Evolutionary conservation across 2,329 filamentous ascomycete species (phyloP), one percentile per base, ranked within the genome.

Genomic region (Xylariales sp.): DNA sequence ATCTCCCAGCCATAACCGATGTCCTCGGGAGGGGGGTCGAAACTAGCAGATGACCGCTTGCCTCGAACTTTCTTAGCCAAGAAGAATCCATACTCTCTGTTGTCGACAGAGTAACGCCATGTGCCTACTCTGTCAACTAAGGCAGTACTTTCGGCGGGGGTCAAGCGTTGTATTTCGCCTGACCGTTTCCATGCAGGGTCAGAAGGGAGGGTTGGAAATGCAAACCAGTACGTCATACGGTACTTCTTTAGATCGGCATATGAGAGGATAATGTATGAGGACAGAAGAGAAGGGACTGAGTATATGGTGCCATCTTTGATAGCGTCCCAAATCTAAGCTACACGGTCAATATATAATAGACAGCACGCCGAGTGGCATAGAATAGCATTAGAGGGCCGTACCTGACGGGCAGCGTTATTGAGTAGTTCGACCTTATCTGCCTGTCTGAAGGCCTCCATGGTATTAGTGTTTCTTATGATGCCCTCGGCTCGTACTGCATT

Each of bases 191-290:
- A 99, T 34, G 86, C 84, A 1, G 93, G 93, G 62, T 95, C 91
- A 3, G 95, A 97, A 78, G 97, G 94, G 52, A 99, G 85, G 16
- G 95, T 94, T 0, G 96, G 96, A 76, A 97, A 99, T 5, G 92
- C 95, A 80, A 98, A 98, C 90, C 97, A 97, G 81, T 98, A 98
- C n/a, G 91, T 93, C 78, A 98, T 97, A 70, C 91, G 93, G 82
- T 98, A 98, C 78, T 97, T 97, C 80, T 99, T 99, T 41, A 99
- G 86, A 77, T 99, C 95, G 69, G 96, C 95, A 78, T 93, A 99
- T 16, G 93, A 97, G 53, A 98, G 89, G 66, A 97, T 89, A 32
- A 93, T 87, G 79, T 97, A 98, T 6, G 93, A 96, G 4, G 93
- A 90, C 18, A 99, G 89, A 1, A 98, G 86, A 4, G 95, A 97